A percentile compares a stretch with the other conserved stretches of the same genome.
These are phyloP conservation scores for Megacollybia platyphylla DNA, from an alignment of 1,284 basidiomycete species.

Conservation along the genomic window DNA sequence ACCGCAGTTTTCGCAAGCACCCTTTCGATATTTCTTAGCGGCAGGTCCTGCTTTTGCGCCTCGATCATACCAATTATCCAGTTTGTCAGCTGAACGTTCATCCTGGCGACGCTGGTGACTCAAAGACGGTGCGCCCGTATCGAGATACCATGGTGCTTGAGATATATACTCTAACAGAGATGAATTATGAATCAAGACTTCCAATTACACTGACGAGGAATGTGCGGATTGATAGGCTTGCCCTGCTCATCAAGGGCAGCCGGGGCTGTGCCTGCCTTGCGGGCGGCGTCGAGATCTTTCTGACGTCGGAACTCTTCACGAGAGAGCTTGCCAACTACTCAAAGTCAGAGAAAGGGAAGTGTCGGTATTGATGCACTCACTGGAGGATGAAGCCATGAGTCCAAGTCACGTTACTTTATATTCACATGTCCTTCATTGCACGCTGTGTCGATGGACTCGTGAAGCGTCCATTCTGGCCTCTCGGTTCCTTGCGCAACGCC, in stretches of 20 bases:
- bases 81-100: slow-evolving; percentile 51
- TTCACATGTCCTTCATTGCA: background rate
- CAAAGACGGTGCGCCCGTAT: slow-evolving; percentile 82
- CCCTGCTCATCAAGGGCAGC: slow-evolving; percentile 93
- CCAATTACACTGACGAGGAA: slow-evolving; percentile 61
- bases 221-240: slow-evolving; percentile 94
- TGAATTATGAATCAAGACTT: slow-evolving; percentile 7
- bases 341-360: too few species aligned
- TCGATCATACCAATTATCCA: slow-evolving; percentile 89
- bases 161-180: slow-evolving; percentile 68
- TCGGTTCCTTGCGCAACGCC: slow-evolving; percentile 75
- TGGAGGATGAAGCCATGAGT: too few species aligned
- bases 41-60: slow-evolving; percentile 80
- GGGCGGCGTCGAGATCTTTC: slow-evolving; percentile 91
- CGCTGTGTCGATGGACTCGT: background rate
- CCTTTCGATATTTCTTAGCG: slow-evolving; percentile 37
- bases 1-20: slow-evolving; percentile 4
- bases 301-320: slow-evolving; percentile 88
- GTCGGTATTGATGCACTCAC: too few species aligned
- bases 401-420: too few species aligned
- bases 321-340: slow-evolving; percentile 63
- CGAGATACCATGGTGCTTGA: slow-evolving; percentile 97
- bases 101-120: slow-evolving; percentile 85
- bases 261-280: slow-evolving; percentile 95
- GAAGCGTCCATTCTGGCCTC: slow-evolving; percentile 7